Evolutionary conservation across 345 rosid species (phyloP), one percentile per base, ranked within the genome.

Genomic region (Orychophragmus violaceus): DNA sequence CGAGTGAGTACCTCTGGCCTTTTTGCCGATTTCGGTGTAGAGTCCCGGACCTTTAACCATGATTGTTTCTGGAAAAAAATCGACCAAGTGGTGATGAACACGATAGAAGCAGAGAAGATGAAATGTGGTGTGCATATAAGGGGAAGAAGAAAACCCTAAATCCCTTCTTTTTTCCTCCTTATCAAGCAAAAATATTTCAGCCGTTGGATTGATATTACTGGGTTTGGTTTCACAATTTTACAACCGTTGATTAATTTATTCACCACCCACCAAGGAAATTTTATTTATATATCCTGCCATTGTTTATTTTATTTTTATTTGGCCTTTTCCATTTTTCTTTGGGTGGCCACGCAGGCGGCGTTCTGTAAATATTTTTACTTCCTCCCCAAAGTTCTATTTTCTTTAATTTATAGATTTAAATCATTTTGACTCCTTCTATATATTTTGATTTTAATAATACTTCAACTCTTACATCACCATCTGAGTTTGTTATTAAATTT

Each of bases 1-100:
- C 19, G 21, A 62, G 27, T 2, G n/a, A 16, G 9, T 57, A 90
- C 97, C 97, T 90, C 85, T 82, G 74, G 95, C 86, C 58, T 82
- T 85, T 79, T 93, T 93, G 79, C 97, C 99, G 80, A 93, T 90
- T 42, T 86, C 96, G 64, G 89, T 54, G 90, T 88, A 93, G 77
- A 93, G 95, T 27, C 90, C 99, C 10, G 96, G 97, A 56, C 99
- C 99, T 66, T 86, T 87, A 42, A 61, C 91, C 97, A 90, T 94
- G 78, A 37, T 68, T 64, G 36, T 9, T 16, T 45, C 61, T 5
- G 32, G 42, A 14, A 25, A 39, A 52, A 25, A 25, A 17, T n/a
- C n/a, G 17, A 1, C 27, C 5, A 37, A 10, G 16, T 11, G n/a
- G 1, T 16, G 18, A 22, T 16, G 48, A 51, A 22, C 23, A 24